Base-by-base conservation (phyloP, 495 filamentous ascomycete genomes). In the Pseudomonodictys pantanalensis region DNA sequence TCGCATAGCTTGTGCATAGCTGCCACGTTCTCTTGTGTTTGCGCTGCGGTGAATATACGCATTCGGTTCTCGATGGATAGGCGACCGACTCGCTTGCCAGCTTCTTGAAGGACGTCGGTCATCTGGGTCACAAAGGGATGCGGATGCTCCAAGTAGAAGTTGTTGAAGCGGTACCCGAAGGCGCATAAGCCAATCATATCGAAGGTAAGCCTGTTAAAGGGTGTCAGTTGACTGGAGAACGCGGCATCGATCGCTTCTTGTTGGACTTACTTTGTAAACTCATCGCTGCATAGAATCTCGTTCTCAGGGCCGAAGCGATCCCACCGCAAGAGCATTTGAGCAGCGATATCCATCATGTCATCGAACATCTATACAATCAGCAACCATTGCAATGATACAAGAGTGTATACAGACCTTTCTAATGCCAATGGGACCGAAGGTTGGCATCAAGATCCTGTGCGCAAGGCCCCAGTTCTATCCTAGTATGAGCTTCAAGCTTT, bases 201-300 rank as follows among this genome's bases (percentile, higher is more conserved):
- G 83, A 90, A 87, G 0, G 87, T 73, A 85, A 89, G 56, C 49
- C 18, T 89, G 76, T 10, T 82, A 81, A 18, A 88, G 78, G 0
- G 83, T 84, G 59, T 91, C 84, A 91, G 77, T 3, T n/a, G n/a
- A n/a, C n/a, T n/a, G n/a, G n/a, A 84, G 82, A 23, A 89, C 69
- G 15, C 85, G 80, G 29, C 11, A 20, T 1, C n/a, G 6, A 25
- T 41, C 2, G 18, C 7, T 8, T 33, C 6, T 3, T 4, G 17
- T 2, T 1, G 11, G 22, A 45, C 30, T 30, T 45, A 60, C 41
- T 38, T 45, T 4, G 87, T 90, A 54, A 91, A 88, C 67, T 89
- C 85, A 18, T 86, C 85, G 0, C 80, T 77, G 1, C 81, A 81
- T 26, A 73, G 71, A 62, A 90, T 87, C 15, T 79, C 73, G 18